Evolutionary conservation across 345 rosid species (phyloP), one percentile per base, ranked within the genome.

Genomic region (Isatis tinctoria): DNA sequence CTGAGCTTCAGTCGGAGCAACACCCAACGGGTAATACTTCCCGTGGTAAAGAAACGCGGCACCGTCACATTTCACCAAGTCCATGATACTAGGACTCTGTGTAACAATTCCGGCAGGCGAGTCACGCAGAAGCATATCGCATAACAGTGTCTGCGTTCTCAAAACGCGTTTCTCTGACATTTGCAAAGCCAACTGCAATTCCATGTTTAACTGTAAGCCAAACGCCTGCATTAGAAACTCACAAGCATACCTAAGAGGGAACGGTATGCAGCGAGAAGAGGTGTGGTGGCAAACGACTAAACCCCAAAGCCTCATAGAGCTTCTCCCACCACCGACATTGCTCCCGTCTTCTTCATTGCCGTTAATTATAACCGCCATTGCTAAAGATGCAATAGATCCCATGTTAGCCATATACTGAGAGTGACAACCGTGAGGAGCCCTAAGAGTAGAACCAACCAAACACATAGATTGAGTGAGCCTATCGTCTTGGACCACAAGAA

Each of bases 151-250:
- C 74, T 96, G 99, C 70, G 92, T 96, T 85, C 87, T 89, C 67
- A 96, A 78, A 75, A 96, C 92, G 40, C 72, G 99, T 62, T 96
- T 92, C 79, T 96, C 99, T 0, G 87, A 90, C 80, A 92, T 28
- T 67, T 92, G 99, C 45, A 91, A 75, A 2, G 95, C 96, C 75
- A 96, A 82, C 75, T 96, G 99, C 87, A 92, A 78, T 72, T 96
- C 99, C 99, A 96, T 92, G 82, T 92, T 96, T 80, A 96, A 73
- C 54, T 92, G 99, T 63, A 96, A 90, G 30, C 98, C 99, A 58
- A 96, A 92, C 1, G 98, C 98, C 74, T 96, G 99, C 99, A 96
- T 96, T 11, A 96, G 73, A 80, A 96, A 96, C 85, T 92, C 99
- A 64, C 98, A 96, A 24, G 98, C 99, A 64, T 96, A 96, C 69